Evolutionary conservation across 2,329 filamentous ascomycete genomes (phyloP), one percentile per base, ranked within the genome.

Genomic region (Fusarium tjaetaba): DNA sequence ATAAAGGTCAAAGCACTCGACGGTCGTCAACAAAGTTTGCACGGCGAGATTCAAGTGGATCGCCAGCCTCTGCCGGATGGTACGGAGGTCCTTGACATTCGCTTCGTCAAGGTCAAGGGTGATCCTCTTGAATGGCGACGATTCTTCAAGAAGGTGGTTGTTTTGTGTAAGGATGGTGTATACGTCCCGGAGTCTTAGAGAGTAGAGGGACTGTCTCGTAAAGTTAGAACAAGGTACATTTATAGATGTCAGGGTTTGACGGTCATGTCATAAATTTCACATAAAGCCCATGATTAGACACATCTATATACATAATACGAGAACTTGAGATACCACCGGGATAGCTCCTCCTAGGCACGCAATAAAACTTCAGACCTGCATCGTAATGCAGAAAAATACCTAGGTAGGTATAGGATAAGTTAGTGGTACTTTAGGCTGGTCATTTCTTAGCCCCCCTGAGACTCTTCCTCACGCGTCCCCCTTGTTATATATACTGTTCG

Each of bases 61-160:
- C 89, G 85, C 82, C 89, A 89, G 79, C 80, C 82, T 46, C 87
- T 92, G 72, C 88, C 84, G 4, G 85, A 87, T 61, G 85, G 85
- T 15, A 84, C 83, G 74, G 92, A 93, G 69, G 82, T 96, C 38
- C 87, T 95, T 30, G 95, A 98, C 81, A 93, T 98, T 34, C 89
- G 94, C 58, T 98, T 99, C 80, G 89, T 97, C 74, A 99, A 99
- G 84, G 88, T 94, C 61, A 98, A 97, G 84, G 96, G 96, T 11
- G 96, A 99, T 85, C 96, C 96, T 10, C 84, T 99, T 56, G 96
- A 98, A 85, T 99, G 97, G 96, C 90, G 96, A 69, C 87, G 96
- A 39, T 94, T 99, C 81, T 99, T 99, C 87, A 99, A 99, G 84
- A 95, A 94, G 82, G 89, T 98, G n/a, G 94, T 94, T 36, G 87